phyloP scores from a whole-genome alignment of 176 grass and related monocot genomes.

The Carex parvula region DNA sequence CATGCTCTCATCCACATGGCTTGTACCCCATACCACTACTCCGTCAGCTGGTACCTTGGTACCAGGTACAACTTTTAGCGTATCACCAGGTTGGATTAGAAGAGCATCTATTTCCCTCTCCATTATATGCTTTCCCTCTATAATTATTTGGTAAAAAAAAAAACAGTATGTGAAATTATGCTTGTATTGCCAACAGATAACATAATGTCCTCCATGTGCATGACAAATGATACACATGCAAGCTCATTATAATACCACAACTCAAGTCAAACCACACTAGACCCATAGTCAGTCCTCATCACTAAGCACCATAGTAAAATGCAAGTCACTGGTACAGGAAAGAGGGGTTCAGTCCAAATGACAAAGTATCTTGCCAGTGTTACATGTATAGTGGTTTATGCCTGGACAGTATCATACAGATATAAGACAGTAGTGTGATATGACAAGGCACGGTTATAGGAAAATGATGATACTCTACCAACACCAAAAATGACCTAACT shows the following conservation, averaged over 20 bases:
- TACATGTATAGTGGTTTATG: neutral
- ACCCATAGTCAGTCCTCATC: neutral
- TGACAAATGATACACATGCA: neutral
- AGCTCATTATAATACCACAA: neutral
- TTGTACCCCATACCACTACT: conserved; percentile 75
- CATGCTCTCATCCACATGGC: conserved; percentile 98
- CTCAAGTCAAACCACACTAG: neutral
- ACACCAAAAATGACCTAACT: neutral
- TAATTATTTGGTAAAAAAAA: conserved; percentile 18
- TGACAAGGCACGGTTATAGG: neutral
- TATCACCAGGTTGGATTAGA: conserved; percentile 86
- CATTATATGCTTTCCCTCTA: conserved; percentile 58
- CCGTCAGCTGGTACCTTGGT: conserved; percentile 93
- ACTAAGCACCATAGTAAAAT: neutral
- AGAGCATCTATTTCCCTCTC: conserved; percentile 94
- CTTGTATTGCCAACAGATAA: neutral
- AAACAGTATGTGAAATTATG: conserved; percentile 5
- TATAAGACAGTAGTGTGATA: neutral
- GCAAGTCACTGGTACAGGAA: neutral
- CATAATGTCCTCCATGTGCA: neutral
- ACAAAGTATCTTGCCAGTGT: neutral
- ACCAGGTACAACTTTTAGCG: conserved; percentile 93
- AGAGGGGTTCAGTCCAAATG: no score
- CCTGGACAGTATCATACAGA: neutral
- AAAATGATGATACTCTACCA: neutral